Conservation (phyloP, 179 eudicot species). For the Vitellaria paradoxa region DNA sequence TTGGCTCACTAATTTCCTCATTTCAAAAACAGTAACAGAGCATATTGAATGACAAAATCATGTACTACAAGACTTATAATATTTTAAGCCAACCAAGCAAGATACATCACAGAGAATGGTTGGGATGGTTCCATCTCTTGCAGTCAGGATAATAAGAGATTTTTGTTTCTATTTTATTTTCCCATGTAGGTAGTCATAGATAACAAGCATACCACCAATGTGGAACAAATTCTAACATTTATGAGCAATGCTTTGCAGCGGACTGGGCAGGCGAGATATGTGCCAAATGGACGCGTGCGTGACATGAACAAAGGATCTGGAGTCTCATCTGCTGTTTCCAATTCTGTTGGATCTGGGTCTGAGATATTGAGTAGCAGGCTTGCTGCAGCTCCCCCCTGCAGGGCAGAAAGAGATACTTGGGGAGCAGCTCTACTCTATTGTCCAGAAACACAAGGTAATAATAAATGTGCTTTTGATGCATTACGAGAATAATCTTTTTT, state of each 20-base stretch:
- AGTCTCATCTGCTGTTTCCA: slow-evolving; percentile 13
- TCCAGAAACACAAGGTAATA: slow-evolving; percentile 46
- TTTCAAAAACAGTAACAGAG: background rate
- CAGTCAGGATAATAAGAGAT: background rate
- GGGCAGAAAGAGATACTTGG: slow-evolving; percentile 63
- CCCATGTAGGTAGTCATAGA: background rate
- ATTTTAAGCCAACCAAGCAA: background rate
- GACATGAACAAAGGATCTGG: slow-evolving; percentile 26
- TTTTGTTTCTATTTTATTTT: background rate
- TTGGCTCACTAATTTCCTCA: background rate
- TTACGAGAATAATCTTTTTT: background rate
- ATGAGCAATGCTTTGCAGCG: slow-evolving; percentile 24
- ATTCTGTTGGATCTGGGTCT: slow-evolving; percentile 19
- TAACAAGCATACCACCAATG: background rate
- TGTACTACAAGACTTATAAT: background rate
- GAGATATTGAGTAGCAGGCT: slow-evolving; percentile 61
- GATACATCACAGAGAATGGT: background rate
- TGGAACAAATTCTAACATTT: background rate
- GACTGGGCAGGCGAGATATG: slow-evolving; percentile 32
- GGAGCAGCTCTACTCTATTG: slow-evolving; percentile 65
- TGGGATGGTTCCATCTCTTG: background rate
- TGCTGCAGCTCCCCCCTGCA: slow-evolving; percentile 55
- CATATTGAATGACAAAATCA: background rate
- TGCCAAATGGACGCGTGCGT: slow-evolving; percentile 28
- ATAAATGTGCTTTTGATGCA: background rate